Conservation (phyloP, 192 early-diverging fungal genomes). For the Coemansia sp. region DNA sequence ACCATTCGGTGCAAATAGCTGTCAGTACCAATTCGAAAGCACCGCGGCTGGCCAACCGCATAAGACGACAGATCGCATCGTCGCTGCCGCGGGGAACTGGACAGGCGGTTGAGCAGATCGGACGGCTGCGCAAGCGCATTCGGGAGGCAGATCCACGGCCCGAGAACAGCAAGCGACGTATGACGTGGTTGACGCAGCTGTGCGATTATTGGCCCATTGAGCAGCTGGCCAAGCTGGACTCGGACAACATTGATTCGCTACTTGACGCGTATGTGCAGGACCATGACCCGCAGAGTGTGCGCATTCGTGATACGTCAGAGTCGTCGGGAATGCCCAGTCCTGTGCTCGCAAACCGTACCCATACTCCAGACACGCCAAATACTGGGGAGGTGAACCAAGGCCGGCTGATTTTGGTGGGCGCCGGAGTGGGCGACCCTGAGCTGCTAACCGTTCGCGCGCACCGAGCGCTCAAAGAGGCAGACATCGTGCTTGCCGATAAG, state of each 20-base stretch:
- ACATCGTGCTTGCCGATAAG: slow-evolving; percentile 83
- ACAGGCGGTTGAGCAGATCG: slow-evolving; percentile 72
- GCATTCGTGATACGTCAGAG: slow-evolving; percentile 9
- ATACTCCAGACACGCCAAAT: not conserved
- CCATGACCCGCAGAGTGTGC: slow-evolving; percentile 29
- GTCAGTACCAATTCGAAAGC: slow-evolving; percentile 88
- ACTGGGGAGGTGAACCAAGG: slow-evolving; percentile 22
- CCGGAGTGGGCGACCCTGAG: slow-evolving; percentile 81
- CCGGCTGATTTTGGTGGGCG: slow-evolving; percentile 71
- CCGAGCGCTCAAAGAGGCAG: slow-evolving; percentile 63
- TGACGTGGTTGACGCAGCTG: slow-evolving; percentile 79
- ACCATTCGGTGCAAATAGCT: slow-evolving; percentile 84
- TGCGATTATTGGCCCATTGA: slow-evolving; percentile 85
- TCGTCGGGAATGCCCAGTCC: slow-evolving; percentile 38
- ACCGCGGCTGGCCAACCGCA: slow-evolving; percentile 81
- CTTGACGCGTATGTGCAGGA: slow-evolving; percentile 63
- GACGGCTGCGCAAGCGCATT: slow-evolving; percentile 61
- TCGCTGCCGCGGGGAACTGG: slow-evolving; percentile 64
- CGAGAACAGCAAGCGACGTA: slow-evolving; percentile 66
- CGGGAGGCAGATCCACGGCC: slow-evolving; percentile 63
- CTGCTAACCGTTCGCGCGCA: slow-evolving; percentile 75
- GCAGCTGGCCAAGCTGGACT: slow-evolving; percentile 67
- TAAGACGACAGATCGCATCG: slow-evolving; percentile 67
- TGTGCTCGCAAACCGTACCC: slow-evolving; percentile 6
- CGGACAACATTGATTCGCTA: slow-evolving; percentile 60